Evolutionary conservation across 2,329 filamentous ascomycete genomes (phyloP).

Genomic region (Hypoxylon sp.): DNA sequence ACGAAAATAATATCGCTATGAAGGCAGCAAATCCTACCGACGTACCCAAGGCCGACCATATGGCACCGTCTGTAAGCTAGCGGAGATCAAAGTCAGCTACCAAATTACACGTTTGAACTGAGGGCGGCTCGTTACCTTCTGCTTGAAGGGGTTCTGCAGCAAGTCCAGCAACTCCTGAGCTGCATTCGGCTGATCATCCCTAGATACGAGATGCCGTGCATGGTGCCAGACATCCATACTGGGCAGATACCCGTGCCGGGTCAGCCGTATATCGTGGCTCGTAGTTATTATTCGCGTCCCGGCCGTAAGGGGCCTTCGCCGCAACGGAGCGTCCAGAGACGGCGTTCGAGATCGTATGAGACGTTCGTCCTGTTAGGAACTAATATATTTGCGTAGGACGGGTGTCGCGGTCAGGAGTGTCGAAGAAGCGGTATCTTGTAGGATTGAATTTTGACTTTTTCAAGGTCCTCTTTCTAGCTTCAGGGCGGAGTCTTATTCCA

Average conservation of each 20-base stretch:
- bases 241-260: slow-evolving; percentile 27
- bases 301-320: not conserved
- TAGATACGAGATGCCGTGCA: slow-evolving; percentile 22
- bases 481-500: slow-evolving; percentile 13
- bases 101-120: not conserved
- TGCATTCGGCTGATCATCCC: slow-evolving; percentile 41
- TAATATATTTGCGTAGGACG: not conserved
- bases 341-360: slow-evolving; percentile 4
- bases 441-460: slow-evolving; percentile 6
- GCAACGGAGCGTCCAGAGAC: slow-evolving; percentile 1
- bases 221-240: slow-evolving; percentile 33
- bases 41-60: slow-evolving; percentile 81
- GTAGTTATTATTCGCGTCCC: slow-evolving; percentile 1
- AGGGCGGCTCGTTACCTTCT: slow-evolving; percentile 48
- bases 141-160: slow-evolving; percentile 59
- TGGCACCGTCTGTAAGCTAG: slow-evolving; percentile 63
- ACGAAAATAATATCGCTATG: slow-evolving; percentile 82
- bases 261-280: slow-evolving; percentile 14
- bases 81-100: slow-evolving; percentile 12
- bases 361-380: slow-evolving; percentile 15
- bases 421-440: not conserved
- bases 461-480: slow-evolving; percentile 8
- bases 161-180: slow-evolving; percentile 57
- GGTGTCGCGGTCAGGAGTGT: not conserved
- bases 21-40: slow-evolving; percentile 78